Conservation (phyloP, 163 green algal species). For the Scenedesmus sp. region DNA sequence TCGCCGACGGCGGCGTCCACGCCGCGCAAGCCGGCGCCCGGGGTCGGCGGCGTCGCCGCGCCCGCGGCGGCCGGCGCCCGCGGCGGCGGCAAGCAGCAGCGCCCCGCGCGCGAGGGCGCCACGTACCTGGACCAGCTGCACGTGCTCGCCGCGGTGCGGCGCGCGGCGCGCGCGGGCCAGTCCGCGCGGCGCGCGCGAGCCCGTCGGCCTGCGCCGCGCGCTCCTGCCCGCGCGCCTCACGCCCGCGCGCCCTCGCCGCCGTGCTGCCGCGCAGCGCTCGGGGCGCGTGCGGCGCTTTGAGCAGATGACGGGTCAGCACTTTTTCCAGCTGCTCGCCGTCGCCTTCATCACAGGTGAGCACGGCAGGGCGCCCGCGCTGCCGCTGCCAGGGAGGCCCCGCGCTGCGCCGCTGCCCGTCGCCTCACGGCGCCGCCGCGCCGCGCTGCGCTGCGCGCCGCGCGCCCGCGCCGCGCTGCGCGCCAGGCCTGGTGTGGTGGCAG, state of each 20-base stretch:
- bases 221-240: constrained; percentile 9
- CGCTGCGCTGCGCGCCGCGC: neutral
- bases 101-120: neutral
- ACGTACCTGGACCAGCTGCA: no score
- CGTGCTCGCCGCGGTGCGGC: neutral
- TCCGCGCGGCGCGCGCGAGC: neutral
- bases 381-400: neutral
- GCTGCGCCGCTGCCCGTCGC: no score
- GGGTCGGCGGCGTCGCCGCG: neutral
- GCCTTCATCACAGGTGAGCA: constrained; percentile 70
- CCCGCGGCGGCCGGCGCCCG: neutral
- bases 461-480: neutral
- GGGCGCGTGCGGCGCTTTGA: constrained; percentile 79
- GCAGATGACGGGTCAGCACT: constrained; percentile 67
- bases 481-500: constrained; percentile 59
- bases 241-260: constrained; percentile 52
- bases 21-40: no score
- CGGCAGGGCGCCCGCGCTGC: no score
- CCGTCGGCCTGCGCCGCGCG: neutral
- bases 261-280: constrained; percentile 63
- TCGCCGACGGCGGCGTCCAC: no score
- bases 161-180: neutral
- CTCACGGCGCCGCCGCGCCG: neutral
- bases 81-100: neutral
- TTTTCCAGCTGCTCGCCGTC: constrained; percentile 77